phyloP scores from a whole-genome alignment of 306 rosid genomes.

The Lathyrus sativus region DNA sequence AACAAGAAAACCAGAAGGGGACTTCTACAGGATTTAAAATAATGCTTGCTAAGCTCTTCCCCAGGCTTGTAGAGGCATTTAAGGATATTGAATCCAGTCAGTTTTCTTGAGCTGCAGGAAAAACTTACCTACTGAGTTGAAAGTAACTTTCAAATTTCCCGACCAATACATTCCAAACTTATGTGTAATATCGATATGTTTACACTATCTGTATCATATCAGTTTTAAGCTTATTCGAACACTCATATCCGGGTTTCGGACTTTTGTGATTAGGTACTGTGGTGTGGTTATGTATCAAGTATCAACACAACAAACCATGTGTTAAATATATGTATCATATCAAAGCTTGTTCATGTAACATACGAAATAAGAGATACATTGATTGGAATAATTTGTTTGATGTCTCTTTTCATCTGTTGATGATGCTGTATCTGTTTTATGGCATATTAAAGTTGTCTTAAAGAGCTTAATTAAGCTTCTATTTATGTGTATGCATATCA shows the following conservation, averaged over 20 bases:
- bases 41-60: slow-evolving; percentile 87
- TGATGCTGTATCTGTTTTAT: slow-evolving; percentile 7
- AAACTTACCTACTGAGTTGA: slow-evolving; percentile 24
- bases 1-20: slow-evolving; percentile 50
- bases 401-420: slow-evolving; percentile 14
- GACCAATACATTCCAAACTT: slow-evolving; percentile 42
- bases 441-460: not conserved
- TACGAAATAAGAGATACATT: slow-evolving; percentile 31
- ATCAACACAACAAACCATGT: slow-evolving; percentile 1
- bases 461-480: slow-evolving; percentile 5
- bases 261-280: not conserved
- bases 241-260: slow-evolving; percentile 7
- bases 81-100: slow-evolving; percentile 74
- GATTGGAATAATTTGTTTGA: slow-evolving; percentile 26
- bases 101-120: slow-evolving; percentile 47
- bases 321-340: slow-evolving; percentile 19
- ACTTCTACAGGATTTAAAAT: slow-evolving; percentile 85
- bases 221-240: slow-evolving; percentile 27
- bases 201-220: slow-evolving; percentile 41
- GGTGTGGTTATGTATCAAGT: not conserved
- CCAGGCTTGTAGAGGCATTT: slow-evolving; percentile 77
- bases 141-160: slow-evolving; percentile 32
- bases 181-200: slow-evolving; percentile 31
- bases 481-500: not conserved
- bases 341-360: slow-evolving; percentile 35